Evolutionary conservation across 1,139 yeast genomes (phyloP).

Genomic region (Pichia inconspicua): DNA sequence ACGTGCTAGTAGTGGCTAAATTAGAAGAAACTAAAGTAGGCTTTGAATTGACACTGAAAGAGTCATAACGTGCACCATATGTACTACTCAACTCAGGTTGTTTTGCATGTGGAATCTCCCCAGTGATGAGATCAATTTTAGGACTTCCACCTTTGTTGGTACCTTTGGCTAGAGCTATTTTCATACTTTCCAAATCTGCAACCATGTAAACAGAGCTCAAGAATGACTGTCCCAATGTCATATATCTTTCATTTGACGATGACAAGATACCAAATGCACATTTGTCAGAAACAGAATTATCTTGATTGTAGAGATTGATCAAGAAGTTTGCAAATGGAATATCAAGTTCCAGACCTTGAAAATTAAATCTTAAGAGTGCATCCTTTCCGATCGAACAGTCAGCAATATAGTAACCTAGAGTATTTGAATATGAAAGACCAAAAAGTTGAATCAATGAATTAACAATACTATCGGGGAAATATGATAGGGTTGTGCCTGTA

Average conservation of each 20-base stretch:
- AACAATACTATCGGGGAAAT: constrained; percentile 39
- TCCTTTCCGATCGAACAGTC: constrained; percentile 26
- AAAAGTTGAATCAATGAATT: constrained; percentile 32
- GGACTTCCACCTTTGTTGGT: not conserved
- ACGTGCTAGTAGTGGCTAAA: not conserved
- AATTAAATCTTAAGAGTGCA: constrained; percentile 34
- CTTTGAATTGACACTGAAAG: constrained; percentile 3
- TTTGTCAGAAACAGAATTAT: constrained; percentile 9
- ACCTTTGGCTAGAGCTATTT: constrained; percentile 57
- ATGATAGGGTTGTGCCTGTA: constrained; percentile 59
- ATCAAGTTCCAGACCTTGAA: constrained; percentile 43
- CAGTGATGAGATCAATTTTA: constrained; percentile 3
- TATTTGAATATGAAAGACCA: constrained; percentile 32
- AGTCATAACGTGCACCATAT: constrained; percentile 5
- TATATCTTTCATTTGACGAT: constrained; percentile 25
- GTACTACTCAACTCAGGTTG: constrained; percentile 5
- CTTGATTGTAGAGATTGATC: constrained; percentile 10
- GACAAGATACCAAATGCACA: constrained; percentile 23
- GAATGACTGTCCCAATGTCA: constrained; percentile 64
- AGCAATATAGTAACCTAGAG: constrained; percentile 30
- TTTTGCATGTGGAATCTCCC: constrained; percentile 10
- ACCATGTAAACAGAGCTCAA: constrained; percentile 70
- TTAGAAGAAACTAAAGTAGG: constrained; percentile 2
- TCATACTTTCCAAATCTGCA: constrained; percentile 59
- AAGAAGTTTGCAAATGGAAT: constrained; percentile 40